Percentiles rank a stretch among this genome's conserved stretches.
These are phyloP conservation scores for Helicosporidium sp. DNA, from an alignment of 139 green algal species.

Conservation along the genomic window DNA sequence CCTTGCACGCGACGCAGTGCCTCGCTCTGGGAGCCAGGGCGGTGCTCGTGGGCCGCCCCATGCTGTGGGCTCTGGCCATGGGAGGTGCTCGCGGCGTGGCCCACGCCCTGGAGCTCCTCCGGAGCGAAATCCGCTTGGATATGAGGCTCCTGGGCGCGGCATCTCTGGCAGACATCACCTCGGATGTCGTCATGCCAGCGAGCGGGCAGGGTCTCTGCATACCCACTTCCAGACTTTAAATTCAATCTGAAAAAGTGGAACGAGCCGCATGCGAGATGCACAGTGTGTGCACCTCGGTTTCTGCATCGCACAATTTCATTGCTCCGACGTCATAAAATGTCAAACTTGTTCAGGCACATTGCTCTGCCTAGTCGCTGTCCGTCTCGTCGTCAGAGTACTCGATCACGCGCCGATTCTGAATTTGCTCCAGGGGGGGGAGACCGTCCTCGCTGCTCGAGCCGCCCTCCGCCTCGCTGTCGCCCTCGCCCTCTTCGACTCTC, in stretches of 20 bases:
- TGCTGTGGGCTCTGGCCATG: conserved; percentile 72
- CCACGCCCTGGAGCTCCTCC: conserved; percentile 30
- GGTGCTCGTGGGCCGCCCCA: conserved; percentile 72
- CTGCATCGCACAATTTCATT: no score
- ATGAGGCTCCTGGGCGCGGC: conserved; percentile 43
- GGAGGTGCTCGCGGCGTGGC: conserved; percentile 46
- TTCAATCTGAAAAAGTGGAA: no score
- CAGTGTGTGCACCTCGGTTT: no score
- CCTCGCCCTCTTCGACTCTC: not conserved
- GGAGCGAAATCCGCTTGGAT: conserved; percentile 30
- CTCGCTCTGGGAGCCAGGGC: conserved; percentile 66
- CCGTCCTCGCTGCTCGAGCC: conserved; percentile 12
- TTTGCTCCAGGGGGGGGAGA: conserved; percentile 9
- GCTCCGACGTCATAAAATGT: no score
- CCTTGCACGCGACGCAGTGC: conserved; percentile 33
- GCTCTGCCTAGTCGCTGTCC: no score
- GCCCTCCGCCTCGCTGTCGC: not conserved
- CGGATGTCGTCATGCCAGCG: conserved; percentile 2
- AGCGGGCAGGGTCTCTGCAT: no score
- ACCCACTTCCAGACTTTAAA: no score
- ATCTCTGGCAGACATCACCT: conserved; percentile 20
- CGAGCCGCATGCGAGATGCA: no score
- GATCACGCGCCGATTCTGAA: conserved; percentile 14
- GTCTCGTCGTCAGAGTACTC: conserved; percentile 10
- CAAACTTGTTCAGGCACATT: no score